A percentile compares a stretch with the other conserved stretches of the same genome.
Evolutionary conservation across 1,284 basidiomycete species (phyloP).

Genomic region (Marasmius fiardii): DNA sequence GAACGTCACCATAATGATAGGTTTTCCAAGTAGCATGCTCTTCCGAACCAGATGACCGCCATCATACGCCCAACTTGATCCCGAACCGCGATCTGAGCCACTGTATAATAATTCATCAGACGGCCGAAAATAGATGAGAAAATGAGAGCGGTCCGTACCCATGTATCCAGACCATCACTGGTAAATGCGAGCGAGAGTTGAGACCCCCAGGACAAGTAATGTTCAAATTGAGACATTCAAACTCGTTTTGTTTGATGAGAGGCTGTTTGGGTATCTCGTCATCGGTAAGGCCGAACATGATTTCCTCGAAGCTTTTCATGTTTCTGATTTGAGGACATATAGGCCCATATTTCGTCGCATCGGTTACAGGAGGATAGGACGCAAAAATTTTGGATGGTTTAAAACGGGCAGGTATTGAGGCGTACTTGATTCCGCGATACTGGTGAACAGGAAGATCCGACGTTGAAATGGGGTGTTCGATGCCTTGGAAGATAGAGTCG

Average conservation of each 20-base stretch:
- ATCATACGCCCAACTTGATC: slow-evolving; percentile 74
- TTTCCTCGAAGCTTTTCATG: slow-evolving; percentile 48
- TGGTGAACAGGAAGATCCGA: slow-evolving; percentile 57
- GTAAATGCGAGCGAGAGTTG: slow-evolving; percentile 45
- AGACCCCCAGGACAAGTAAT: slow-evolving; percentile 66
- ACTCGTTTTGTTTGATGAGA: slow-evolving; percentile 61
- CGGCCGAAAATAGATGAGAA: slow-evolving; percentile 7
- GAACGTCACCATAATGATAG: slow-evolving; percentile 68
- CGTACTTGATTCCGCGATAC: slow-evolving; percentile 74
- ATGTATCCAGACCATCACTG: slow-evolving; percentile 79
- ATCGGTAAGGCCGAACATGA: slow-evolving; percentile 56
- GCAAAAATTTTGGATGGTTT: slow-evolving; percentile 62
- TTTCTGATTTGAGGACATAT: slow-evolving; percentile 67
- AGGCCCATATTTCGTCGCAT: slow-evolving; percentile 67
- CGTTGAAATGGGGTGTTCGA: slow-evolving; percentile 57
- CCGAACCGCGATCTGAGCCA: slow-evolving; percentile 66
- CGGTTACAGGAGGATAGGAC: slow-evolving; percentile 51
- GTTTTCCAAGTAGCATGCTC: slow-evolving; percentile 57
- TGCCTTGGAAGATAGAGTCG: slow-evolving; percentile 60
- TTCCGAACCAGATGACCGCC: slow-evolving; percentile 65
- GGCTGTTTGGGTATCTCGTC: slow-evolving; percentile 49
- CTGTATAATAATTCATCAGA: slow-evolving; percentile 31
- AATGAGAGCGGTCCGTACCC: slow-evolving; percentile 45
- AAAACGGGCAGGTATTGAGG: slow-evolving; percentile 67
- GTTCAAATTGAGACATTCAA: slow-evolving; percentile 74